Evolutionary conservation across 257 asterid genomes (phyloP), one percentile per base, ranked within the genome.

Genomic region (Nicotiana noctiflora): DNA sequence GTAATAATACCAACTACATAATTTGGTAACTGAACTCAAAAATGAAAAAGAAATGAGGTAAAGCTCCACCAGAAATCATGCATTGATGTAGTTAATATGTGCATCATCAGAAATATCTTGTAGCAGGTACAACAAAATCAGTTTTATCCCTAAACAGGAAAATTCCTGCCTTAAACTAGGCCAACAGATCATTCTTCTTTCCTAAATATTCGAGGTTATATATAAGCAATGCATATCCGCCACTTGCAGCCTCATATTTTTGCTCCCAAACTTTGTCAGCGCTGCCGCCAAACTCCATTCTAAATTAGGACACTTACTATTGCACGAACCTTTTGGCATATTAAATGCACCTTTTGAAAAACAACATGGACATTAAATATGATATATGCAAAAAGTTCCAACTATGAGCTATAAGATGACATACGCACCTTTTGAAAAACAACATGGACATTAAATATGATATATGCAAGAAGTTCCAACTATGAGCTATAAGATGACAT

Each of bases 1-100:
- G 66, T 66, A 37, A 40, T 55, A 80, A 75, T 76, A 79, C 34
- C 64, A 83, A 60, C 60, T 53, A 44, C 19, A 81, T 64, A 55
- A 25, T 79, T 25, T 74, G 25, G 61, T 14, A 46, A 23, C 51
- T 74, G 44, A 74, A 74, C 59, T 74, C 32, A 8, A 15, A 44
- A 74, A 46, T 46, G 27, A 56, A 49, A 65, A 23, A 46, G 3
- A 13, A 74, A 23, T 23, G 61, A 49, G 40, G 79, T 74, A 51
- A 74, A 74, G 23, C 61, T 49, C 23, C 8, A 40, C 61, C 17
- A 8, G 31, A 74, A 51, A 74, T 74, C 79, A 49, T 74, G 25
- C 17, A 49, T 3, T 51, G 17, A 51, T 51, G 18, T 11, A 51
- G 65, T 62, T 9, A 67, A 18, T 46, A 46, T 13, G 2, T 13